Base-by-base conservation (phyloP, 1,284 basidiomycete species). In the Omphalotus olearius region DNA sequence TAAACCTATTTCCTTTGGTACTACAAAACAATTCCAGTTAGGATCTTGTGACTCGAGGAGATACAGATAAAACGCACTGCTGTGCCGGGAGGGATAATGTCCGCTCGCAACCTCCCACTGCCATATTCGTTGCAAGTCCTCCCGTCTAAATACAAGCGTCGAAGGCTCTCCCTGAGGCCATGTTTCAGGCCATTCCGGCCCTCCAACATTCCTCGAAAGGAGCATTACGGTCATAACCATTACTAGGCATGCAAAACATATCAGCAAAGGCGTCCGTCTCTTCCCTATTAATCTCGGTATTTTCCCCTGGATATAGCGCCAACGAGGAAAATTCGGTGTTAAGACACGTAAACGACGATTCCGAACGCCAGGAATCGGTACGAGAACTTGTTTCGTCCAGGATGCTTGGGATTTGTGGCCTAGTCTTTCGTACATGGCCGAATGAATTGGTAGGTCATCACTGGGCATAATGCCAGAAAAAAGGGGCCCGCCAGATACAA, bases 101-200 rank as follows among this genome's bases (percentile, higher is more conserved):
- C 87, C 87, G 61, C 82, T 83, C 33, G 77, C 73, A 49, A 90
- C 75, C 69, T 90, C 87, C 87, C 87, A 90, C 54, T 82, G 74
- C 87, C 86, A 91, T 62, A 91, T 82, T 62, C 79, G 74, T 56
- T 80, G 80, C 14, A 88, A 66, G 59, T 89, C 83, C 20, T 78
- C 73, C 25, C 76, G 69, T 14, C 72, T 71, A 51, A 85, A 79
- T 17, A 91, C 81, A 16, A 84, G 70, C 6, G 86, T 87, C 9
- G 82, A 71, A 1, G 80, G 76, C 43, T 84, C 78, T 20, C 64
- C 64, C 48, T 78, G 65, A 25, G 69, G 70, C 79, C 79, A 79
- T 41, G 62, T 60, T 3, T 73, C 69, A 28, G 65, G 65, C 62
- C 72, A 71, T 39, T 71, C 63, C 20, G 59, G 64, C 37, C 63